Evolutionary conservation across 2,329 filamentous ascomycete genomes (phyloP), one percentile per base, ranked within the genome.

Genomic region (Zymoseptoria brevis): DNA sequence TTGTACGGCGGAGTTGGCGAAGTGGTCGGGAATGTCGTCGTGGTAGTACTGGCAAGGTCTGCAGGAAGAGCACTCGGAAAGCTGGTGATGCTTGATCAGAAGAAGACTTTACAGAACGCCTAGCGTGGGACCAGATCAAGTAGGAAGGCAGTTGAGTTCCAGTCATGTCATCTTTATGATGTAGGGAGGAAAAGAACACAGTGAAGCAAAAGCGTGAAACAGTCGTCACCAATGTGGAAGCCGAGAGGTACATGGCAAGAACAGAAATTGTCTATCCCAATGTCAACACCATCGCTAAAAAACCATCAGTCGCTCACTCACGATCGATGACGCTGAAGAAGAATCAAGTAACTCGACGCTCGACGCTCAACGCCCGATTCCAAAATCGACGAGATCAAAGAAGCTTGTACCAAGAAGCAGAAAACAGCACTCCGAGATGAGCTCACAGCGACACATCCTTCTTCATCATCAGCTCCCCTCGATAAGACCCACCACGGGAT

Each of bases 401-500:
- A 52, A 60, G 62, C 60, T 53, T 53, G 60, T 50, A 41, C 35
- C 35, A 41, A 41, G 35, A 41, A 41, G 35, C 11, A 41, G 9
- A 41, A 41, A 16, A 41, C 9, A 41, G 35, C 1, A 41, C 26
- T 8, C 26, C 26, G 26, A 16, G 6, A 41, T 13, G 35, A 41
- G 35, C 35, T 41, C 35, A 41, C 1, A 5, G 16, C 11, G 16
- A 41, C 16, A 41, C 35, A n/a, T n/a, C n/a, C 7, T 4, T 13
- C 35, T 41, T 3, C 35, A 16, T 13, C 35, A 41, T 41, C 35
- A 41, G 9, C 35, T 41, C 4, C 35, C 16, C 35, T 41, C 35
- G 3, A 41, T 41, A 7, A 74, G 67, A 54, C 67, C 67, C 54
- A 74, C 72, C 29, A 71, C 67, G 1, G 72, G 70, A 64, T 74